Base-by-base conservation (phyloP, 169 alveolate genomes). In the Plasmodium vivax region DNA sequence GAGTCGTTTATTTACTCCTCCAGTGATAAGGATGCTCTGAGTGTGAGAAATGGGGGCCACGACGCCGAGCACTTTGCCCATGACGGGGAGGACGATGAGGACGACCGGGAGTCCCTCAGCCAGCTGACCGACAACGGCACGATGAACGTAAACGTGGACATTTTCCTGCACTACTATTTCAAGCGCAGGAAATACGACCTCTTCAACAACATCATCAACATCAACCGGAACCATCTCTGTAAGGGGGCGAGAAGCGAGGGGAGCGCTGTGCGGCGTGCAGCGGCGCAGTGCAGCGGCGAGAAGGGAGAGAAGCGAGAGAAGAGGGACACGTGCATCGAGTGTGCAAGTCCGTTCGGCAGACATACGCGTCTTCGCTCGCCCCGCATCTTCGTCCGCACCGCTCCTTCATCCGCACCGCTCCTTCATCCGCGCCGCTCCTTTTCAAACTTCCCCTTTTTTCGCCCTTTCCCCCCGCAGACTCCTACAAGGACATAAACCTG, bases 81-180 rank as follows among this genome's bases (percentile, higher is more conserved):
- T 68, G 77, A 84, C 16, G 30, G n/a, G 1, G 75, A 77, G 0
- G 23, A 87, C n/a, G 91, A 77, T 0, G 23, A 87, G 9, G 91
- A 90, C 14, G 94, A 90, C 23, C 23, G 36, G n/a, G 56, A 58
- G 7, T 90, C 94, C 12, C 32, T 90, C 9, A 81, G 94, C 38
- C 91, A 90, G 54, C 32, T 90, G 14, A 90, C 94, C 19, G 94
- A 90, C 23, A 90, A 90, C 45, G 94, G 91, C n/a, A 82, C 38
- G 45, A 90, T 90, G 94, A 90, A 90, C 36, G 91, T 90, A 7
- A 56, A 90, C 32, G 94, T 90, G 14, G 94, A 90, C 23, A 90
- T 90, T 27, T 90, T 90, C 27, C 62, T 90, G 43, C 94, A 90
- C 74, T 90, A 90, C 34, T 90, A 90, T 74, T 90, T 90, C 54